phyloP scores from a whole-genome alignment of 768 basidiomycete genomes.

The Hortiboletus flavorubellus region DNA sequence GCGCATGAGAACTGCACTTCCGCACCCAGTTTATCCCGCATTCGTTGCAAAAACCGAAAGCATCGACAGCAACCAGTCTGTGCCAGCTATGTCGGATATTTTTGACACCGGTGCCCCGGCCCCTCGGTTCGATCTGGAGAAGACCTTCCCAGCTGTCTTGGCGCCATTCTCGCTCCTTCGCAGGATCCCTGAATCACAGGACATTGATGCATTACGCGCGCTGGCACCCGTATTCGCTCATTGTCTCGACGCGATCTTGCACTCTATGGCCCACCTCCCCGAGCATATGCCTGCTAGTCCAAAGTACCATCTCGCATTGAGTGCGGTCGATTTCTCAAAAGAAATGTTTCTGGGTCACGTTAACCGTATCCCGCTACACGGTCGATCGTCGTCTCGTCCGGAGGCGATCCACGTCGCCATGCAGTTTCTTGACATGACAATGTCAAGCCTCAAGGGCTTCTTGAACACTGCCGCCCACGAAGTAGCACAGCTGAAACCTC shows the following conservation, averaged over 20 bases:
- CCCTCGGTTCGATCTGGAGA: constrained; percentile 31
- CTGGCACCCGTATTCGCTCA: constrained; percentile 23
- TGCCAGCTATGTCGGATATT: constrained; percentile 20
- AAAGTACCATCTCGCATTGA: constrained; percentile 22
- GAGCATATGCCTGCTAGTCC: constrained; percentile 16
- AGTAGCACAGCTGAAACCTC: constrained; percentile 25
- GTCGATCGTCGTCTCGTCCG: background rate
- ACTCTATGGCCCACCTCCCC: constrained; percentile 25
- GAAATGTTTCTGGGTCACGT: constrained; percentile 25
- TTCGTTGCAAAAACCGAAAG: constrained; percentile 20
- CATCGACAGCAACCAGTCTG: constrained; percentile 25
- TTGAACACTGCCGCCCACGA: constrained; percentile 30
- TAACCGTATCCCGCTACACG: constrained; percentile 1
- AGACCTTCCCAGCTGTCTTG: constrained; percentile 37
- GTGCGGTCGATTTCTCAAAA: constrained; percentile 19
- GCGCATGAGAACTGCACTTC: background rate
- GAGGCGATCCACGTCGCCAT: constrained; percentile 18
- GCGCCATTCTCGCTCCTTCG: constrained; percentile 28
- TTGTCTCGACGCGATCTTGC: constrained; percentile 26
- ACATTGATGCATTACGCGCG: constrained; percentile 29
- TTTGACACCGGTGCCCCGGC: background rate
- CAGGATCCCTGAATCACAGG: constrained; percentile 19
- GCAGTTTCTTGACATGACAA: constrained; percentile 29
- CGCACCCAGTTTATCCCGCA: background rate
- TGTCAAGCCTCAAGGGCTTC: constrained; percentile 32